Base-by-base conservation (phyloP, 768 basidiomycete genomes). In the Boletus reticuloceps region DNA sequence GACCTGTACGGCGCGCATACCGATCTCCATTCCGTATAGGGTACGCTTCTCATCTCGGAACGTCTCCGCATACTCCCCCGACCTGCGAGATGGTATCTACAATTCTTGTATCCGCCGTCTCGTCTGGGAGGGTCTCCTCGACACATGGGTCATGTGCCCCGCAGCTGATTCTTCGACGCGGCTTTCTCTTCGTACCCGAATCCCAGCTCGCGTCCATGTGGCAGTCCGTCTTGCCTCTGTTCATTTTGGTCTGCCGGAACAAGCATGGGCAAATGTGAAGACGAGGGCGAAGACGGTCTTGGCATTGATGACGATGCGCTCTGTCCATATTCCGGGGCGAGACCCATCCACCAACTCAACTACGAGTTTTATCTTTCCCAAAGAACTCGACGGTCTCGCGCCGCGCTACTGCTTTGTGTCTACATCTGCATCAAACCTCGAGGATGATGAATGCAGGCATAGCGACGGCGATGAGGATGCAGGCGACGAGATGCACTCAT, bases 1-100 rank as follows among this genome's bases (percentile, higher is more conserved):
- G 2, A 20, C 20, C 20, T 20, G 16, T 16, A 36, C 36, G 3
- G 4, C 12, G 12, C 36, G 16, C 16, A 12, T 12, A 10, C 42
- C 81, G 92, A 93, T 67, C 77, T 97, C 2, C 94, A 97, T 69
- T 86, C 88, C 2, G 77, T 92, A 0, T 98, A 94, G 95, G 95
- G 97, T 65, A 74, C 76, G n/a, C 76, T 83, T 31, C 80, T 99
- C 50, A 85, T 97, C 63, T 85, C 92, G 6, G 87, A 94, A 70
- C 82, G 85, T 19, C 78, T 98, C 53, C 85, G 93, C 36, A 80
- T 80, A 29, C 79, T 89, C 1, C 80, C 85, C 0, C 50, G 56
- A 81, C 12, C 79, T 97, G 13, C 82, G 82, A 20, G 90, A 86
- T 5, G 81, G 89, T 5, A 94, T 94, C 64, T 96, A 94, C 70